Evolutionary conservation across 106 monocot species (phyloP), one percentile per base, ranked within the genome.

Genomic region (Allium cepa): DNA sequence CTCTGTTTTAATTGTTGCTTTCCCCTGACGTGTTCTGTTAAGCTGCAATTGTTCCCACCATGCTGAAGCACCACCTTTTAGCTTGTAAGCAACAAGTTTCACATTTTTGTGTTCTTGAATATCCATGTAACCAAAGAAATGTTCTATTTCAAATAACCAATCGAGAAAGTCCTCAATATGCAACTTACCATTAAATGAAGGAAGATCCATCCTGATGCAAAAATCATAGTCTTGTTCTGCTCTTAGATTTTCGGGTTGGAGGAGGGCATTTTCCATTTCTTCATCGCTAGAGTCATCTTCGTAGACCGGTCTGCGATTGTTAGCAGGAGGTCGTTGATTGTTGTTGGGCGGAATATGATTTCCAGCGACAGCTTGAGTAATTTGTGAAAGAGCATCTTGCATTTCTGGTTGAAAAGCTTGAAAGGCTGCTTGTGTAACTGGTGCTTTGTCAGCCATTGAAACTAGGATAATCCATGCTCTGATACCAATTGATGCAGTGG

Each of bases 41-140:
- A 45, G 28, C 46, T 63, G 8, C 10, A 45, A 11, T 13, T n/a
- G 28, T 13, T 63, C 45, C 11, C 62, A 22, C 0, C 4, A 63
- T 28, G 62, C 62, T 7, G 62, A 63, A 9, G 28, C 62, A 10
- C 45, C 62, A 13, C 45, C 62, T 63, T 63, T 63, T 1, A 63
- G 28, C 15, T 10, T 9, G 12, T 63, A 63, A 11, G 62, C 7
- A 8, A 63, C 28, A 13, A 63, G n/a, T n/a, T 63, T 63, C 46
- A 63, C n/a, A 11, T 9, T 9, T 46, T 63, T 22, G 28, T 10
- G 7, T 28, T 14, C 28, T 5, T 10, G 62, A 36, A 63, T 63
- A 3, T 63, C 27, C 28, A 63, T 45, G 18, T 63, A 63, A 7
- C 46, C 18, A 17, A 60, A 60, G 59, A 15, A 60, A 13, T 3